These are phyloP conservation scores for Plantago ovata DNA, from an alignment of 257 asterid species.

Conservation along the genomic window DNA sequence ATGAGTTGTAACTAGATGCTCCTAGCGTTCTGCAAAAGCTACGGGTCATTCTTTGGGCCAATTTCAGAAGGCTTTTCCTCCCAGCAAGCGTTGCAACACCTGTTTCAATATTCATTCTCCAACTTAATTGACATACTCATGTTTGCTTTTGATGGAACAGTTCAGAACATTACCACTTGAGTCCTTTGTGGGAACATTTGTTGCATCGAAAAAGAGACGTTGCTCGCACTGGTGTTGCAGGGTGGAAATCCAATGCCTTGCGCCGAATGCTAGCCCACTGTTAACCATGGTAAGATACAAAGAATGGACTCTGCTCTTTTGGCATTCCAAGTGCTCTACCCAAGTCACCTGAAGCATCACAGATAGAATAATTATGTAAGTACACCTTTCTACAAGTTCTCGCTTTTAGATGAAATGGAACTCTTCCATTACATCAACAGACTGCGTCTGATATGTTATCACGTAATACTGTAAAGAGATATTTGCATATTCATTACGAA, in stretches of 20 bases:
- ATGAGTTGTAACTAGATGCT: slow-evolving; percentile 66
- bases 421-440: no score
- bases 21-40: slow-evolving; percentile 66
- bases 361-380: slow-evolving; percentile 15
- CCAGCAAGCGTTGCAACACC: slow-evolving; percentile 86
- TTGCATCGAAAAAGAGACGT: slow-evolving; percentile 67
- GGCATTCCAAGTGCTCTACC: slow-evolving; percentile 88
- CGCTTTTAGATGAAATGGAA: background rate
- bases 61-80: slow-evolving; percentile 63
- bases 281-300: slow-evolving; percentile 60
- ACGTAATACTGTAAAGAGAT: no score
- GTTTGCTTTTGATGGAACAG: background rate
- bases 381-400: background rate
- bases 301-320: slow-evolving; percentile 47
- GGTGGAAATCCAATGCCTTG: slow-evolving; percentile 81
- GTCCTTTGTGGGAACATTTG: slow-evolving; percentile 78
- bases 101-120: slow-evolving; percentile 19
- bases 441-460: no score
- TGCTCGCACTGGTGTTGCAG: slow-evolving; percentile 79
- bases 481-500: no score
- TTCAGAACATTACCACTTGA: slow-evolving; percentile 46
- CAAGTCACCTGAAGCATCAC: slow-evolving; percentile 68
- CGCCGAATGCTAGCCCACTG: slow-evolving; percentile 85
- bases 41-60: slow-evolving; percentile 78
- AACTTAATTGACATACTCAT: background rate